Conservation (phyloP, 345 rosid genomes). For the Lumnitzera littorea region DNA sequence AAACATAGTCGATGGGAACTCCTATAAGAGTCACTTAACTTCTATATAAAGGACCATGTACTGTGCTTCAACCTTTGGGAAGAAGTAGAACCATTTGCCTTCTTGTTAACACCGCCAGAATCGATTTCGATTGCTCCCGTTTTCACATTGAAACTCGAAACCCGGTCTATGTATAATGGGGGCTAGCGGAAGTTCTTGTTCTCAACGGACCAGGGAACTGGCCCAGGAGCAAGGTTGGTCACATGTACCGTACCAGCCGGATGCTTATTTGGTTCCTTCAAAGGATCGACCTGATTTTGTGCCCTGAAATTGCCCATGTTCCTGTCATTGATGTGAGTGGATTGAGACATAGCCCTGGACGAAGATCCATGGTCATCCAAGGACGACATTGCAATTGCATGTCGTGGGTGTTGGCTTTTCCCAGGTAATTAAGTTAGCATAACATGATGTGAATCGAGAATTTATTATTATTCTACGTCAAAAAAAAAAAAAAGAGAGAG, state of each 20-base stretch:
- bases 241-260: slow-evolving; percentile 16
- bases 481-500: no score
- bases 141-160: no score
- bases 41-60: no score
- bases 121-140: no score
- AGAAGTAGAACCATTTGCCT: no score
- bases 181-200: neutral
- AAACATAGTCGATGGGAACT: no score
- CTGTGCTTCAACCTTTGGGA: no score
- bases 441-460: no score
- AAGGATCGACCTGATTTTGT: slow-evolving; percentile 15
- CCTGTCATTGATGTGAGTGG: slow-evolving; percentile 43
- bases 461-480: no score
- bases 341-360: slow-evolving; percentile 18
- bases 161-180: neutral
- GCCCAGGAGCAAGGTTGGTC: slow-evolving; percentile 42
- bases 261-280: slow-evolving; percentile 27
- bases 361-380: slow-evolving; percentile 26
- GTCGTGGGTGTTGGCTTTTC: slow-evolving; percentile 40
- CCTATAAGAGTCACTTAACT: no score
- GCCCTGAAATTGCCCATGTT: slow-evolving; percentile 13
- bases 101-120: no score
- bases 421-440: slow-evolving; percentile 24
- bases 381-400: slow-evolving; percentile 31
- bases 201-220: neutral